Evolutionary conservation across 139 green algal genomes (phyloP), one percentile per base, ranked within the genome.

Genomic region (Chloropicon primus): DNA sequence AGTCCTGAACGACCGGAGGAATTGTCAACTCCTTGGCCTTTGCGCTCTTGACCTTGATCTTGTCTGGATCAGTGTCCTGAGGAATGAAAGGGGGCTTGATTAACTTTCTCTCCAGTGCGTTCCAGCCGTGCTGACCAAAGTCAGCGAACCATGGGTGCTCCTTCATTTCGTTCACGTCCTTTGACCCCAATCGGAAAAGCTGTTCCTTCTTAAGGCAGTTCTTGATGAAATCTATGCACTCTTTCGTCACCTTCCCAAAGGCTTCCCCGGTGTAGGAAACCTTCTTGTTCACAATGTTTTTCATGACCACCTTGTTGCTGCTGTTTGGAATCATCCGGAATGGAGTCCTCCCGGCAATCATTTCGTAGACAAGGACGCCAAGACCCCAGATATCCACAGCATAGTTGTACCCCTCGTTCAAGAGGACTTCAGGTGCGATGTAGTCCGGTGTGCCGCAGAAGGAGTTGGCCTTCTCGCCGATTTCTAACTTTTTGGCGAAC

Each of bases 401-500:
- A 23, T 74, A 62, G 25, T 83, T 87, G 82, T 97, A 90, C 3
- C 93, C 93, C 27, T 84, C 81, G 0, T 92, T 88, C 25, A 88
- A 87, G 74, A 96, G 84, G 23, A 96, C 84, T 86, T 97, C 94
- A 10, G 94, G 93, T 0, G 94, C 92, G 72, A 98, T 84, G 87
- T 98, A 98, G 81, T 98, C 93, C 3, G 93, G 93, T 0, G 94
- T 98, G 28, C 94, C 94, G 78, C 93, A 97, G 80, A 97, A 87
- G 22, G 93, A 97, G 87, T 90, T 93, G 1, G 90, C 41, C 41
- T 94, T 87, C 74, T 83, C 78, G 1, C 82, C 75, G 41, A 62
- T 17, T 62, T 62, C 41, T 17, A 62, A 62, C 41, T 62, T 62
- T 17, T 62, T 62, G 5, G 41, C 41, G 17, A 62, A 62, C n/a